A percentile compares a stretch with the other conserved stretches of the same genome.
These are phyloP conservation scores for Tulasnella sp. DNA, from an alignment of 768 basidiomycete genomes.

Conservation along the genomic window DNA sequence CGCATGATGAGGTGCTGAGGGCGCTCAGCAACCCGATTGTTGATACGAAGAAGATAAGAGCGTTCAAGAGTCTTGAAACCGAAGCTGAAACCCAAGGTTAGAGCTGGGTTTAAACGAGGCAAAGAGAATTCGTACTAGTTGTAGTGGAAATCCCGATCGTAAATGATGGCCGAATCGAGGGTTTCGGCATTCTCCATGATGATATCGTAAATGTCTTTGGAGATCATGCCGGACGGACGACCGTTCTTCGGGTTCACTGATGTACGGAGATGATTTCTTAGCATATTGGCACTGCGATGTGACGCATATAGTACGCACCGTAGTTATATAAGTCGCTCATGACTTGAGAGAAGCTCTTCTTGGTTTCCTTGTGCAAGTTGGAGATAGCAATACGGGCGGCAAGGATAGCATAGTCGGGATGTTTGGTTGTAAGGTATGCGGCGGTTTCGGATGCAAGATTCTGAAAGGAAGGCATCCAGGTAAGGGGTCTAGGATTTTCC, in stretches of 20 bases:
- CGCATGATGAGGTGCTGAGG: slow-evolving; percentile 99
- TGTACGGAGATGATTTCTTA: neutral
- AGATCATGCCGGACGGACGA: slow-evolving; percentile 82
- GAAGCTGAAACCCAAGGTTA: slow-evolving; percentile 51
- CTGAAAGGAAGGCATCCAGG: slow-evolving; percentile 40
- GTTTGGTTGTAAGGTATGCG: slow-evolving; percentile 93
- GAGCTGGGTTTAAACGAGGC: neutral
- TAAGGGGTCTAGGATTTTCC: neutral
- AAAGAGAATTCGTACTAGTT: slow-evolving; percentile 61
- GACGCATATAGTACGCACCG: slow-evolving; percentile 46
- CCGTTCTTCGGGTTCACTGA: slow-evolving; percentile 94
- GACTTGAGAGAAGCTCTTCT: slow-evolving; percentile 92
- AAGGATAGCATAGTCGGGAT: slow-evolving; percentile 96
- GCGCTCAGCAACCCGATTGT: slow-evolving; percentile 92
- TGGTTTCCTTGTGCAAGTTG: slow-evolving; percentile 98
- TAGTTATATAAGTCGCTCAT: slow-evolving; percentile 87
- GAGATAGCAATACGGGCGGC: slow-evolving; percentile 98
- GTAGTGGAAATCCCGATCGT: slow-evolving; percentile 96
- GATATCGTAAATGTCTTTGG: slow-evolving; percentile 75
- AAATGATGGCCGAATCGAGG: slow-evolving; percentile 93
- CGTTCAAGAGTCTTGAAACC: slow-evolving; percentile 99
- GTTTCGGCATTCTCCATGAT: slow-evolving; percentile 75
- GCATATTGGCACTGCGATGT: neutral
- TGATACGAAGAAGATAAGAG: slow-evolving; percentile 90
- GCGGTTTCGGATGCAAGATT: slow-evolving; percentile 97